Percentiles rank a stretch among this genome's conserved stretches.
phyloP scores from a whole-genome alignment of 2,329 filamentous ascomycete genomes.

The Fusarium goolgardi region DNA sequence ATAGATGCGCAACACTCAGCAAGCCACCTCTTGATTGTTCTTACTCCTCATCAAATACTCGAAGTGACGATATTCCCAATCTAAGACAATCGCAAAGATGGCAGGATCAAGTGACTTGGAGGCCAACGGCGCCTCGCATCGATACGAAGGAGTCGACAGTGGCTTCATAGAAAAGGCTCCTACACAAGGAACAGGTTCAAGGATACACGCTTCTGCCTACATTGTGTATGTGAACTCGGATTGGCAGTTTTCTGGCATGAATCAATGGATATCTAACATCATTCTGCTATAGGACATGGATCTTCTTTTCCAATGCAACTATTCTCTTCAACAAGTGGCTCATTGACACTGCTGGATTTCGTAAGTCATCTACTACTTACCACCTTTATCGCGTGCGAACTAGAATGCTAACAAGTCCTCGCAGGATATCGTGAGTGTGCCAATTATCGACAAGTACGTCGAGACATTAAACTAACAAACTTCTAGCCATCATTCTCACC shows the following conservation, averaged over 20 bases:
- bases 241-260: background rate
- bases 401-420: slow-evolving; percentile 21
- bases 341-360: slow-evolving; percentile 78
- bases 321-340: slow-evolving; percentile 96
- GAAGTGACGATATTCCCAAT: background rate
- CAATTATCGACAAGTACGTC: background rate
- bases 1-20: slow-evolving; percentile 4
- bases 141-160: slow-evolving; percentile 1
- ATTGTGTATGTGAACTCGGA: slow-evolving; percentile 45
- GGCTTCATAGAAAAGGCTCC: slow-evolving; percentile 46
- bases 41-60: slow-evolving; percentile 3
- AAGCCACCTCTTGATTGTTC: slow-evolving; percentile 11
- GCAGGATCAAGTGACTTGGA: slow-evolving; percentile 28
- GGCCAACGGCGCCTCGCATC: slow-evolving; percentile 14
- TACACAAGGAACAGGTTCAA: slow-evolving; percentile 21
- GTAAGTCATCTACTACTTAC: slow-evolving; percentile 61
- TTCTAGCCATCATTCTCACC: slow-evolving; percentile 66
- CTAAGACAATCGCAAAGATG: slow-evolving; percentile 26
- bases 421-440: slow-evolving; percentile 51
- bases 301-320: slow-evolving; percentile 83
- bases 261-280: slow-evolving; percentile 21
- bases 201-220: slow-evolving; percentile 52
- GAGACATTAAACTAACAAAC: slow-evolving; percentile 22
- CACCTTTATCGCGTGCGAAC: background rate
- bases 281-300: slow-evolving; percentile 70